Percentiles rank a stretch among this genome's conserved stretches.
These are phyloP conservation scores for Immersiella caudata DNA, from an alignment of 495 filamentous ascomycete genomes.

Conservation along the genomic window DNA sequence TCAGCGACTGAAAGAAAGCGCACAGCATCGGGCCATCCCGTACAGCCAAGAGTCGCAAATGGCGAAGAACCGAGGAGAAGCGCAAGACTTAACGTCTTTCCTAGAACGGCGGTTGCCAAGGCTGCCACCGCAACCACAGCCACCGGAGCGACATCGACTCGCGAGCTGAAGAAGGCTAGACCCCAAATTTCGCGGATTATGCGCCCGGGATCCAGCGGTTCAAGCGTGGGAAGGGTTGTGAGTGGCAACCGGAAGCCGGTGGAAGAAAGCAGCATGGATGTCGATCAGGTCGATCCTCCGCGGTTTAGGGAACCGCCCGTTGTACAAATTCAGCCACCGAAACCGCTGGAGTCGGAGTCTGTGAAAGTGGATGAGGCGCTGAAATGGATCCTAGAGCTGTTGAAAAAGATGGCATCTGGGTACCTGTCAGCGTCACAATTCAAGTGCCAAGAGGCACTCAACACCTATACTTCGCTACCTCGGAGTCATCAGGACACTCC, in stretches of 20 bases:
- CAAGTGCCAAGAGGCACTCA: conserved; percentile 73
- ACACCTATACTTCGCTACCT: conserved; percentile 68
- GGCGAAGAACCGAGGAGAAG: conserved; percentile 75
- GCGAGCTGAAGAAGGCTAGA: conserved; percentile 78
- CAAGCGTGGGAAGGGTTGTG: conserved; percentile 78
- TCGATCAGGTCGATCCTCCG: conserved; percentile 56
- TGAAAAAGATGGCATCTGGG: conserved; percentile 78
- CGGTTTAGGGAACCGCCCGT: conserved; percentile 54
- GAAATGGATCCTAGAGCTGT: conserved; percentile 74
- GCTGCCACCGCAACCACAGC: conserved; percentile 63
- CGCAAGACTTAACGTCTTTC: conserved; percentile 68
- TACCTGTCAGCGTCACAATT: conserved; percentile 78
- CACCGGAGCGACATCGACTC: conserved; percentile 59
- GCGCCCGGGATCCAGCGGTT: conserved; percentile 55
- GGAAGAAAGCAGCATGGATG: conserved; percentile 64
- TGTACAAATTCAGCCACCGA: conserved; percentile 37
- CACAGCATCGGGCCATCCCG: conserved; percentile 80
- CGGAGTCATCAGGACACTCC: conserved; percentile 83
- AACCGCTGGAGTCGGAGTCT: conserved; percentile 50
- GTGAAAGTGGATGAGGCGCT: conserved; percentile 74
- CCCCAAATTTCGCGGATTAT: conserved; percentile 60
- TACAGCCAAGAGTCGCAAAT: conserved; percentile 59
- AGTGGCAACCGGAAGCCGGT: conserved; percentile 80
- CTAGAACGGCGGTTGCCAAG: conserved; percentile 54
- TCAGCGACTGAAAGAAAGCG: conserved; percentile 69